phyloP scores from a whole-genome alignment of 1,284 basidiomycete species.

The Leccinum insolens region DNA sequence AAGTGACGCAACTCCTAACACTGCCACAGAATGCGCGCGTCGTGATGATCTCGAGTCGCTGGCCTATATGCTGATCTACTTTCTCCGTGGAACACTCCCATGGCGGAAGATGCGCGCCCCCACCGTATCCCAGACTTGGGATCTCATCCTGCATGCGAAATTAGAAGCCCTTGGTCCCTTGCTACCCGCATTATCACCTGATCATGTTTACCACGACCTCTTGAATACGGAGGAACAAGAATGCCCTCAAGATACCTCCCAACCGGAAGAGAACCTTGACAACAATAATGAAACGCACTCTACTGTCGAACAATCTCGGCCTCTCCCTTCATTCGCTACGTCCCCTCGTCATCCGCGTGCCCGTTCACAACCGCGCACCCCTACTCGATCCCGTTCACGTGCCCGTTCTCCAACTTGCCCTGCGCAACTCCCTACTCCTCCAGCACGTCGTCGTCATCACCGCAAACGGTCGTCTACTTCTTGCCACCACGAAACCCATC shows the following conservation, averaged over 20 bases:
- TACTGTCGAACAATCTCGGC: conserved; percentile 21
- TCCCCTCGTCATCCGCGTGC: conserved; percentile 18
- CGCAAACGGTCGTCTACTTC: conserved; percentile 25
- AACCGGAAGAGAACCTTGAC: conserved; percentile 16
- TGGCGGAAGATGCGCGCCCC: conserved; percentile 85
- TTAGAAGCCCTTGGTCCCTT: conserved; percentile 43
- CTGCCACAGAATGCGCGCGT: conserved; percentile 71
- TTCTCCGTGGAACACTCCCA: conserved; percentile 86
- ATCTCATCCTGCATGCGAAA: conserved; percentile 72
- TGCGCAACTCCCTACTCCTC: conserved; percentile 14
- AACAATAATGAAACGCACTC: conserved; percentile 14
- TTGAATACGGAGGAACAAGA: conserved; percentile 7
- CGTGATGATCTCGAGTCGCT: conserved; percentile 92
- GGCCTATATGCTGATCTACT: conserved; percentile 93
- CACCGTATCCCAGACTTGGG: conserved; percentile 82
- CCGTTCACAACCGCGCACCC: conserved; percentile 25
- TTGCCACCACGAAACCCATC: conserved; percentile 19
- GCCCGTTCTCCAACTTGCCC: conserved; percentile 10
- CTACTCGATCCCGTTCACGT: conserved; percentile 17
- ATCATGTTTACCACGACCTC: conserved; percentile 18
- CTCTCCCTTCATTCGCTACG: conserved; percentile 12
- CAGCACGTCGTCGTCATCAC: conserved; percentile 16
- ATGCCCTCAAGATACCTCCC: conserved; percentile 7
- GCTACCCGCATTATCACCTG: conserved; percentile 24
- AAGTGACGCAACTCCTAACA: conserved; percentile 7